phyloP scores from a whole-genome alignment of 768 basidiomycete species.

The Russula abietina region DNA sequence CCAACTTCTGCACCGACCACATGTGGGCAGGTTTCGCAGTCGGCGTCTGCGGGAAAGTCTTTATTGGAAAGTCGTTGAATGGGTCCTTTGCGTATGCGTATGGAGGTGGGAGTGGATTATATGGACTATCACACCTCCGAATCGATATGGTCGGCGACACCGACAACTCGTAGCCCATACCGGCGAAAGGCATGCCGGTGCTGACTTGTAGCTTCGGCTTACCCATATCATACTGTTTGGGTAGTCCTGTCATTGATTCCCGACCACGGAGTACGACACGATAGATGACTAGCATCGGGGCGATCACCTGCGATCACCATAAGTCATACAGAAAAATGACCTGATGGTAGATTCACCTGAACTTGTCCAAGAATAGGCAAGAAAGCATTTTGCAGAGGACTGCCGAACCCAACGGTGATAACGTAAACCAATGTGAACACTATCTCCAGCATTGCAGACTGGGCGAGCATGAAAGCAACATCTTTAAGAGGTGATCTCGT shows the following conservation, averaged over 20 bases:
- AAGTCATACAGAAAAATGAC: too few species aligned
- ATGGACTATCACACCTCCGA: constrained; percentile 1
- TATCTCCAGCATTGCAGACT: constrained; percentile 23
- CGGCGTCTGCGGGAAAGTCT: constrained; percentile 5
- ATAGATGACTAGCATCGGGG: constrained; percentile 23
- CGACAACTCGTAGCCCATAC: neutral
- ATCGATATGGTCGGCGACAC: neutral
- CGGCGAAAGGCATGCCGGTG: neutral
- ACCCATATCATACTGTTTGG: neutral
- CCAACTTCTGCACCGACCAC: neutral
- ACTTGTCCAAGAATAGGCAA: constrained; percentile 24
- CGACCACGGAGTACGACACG: constrained; percentile 20
- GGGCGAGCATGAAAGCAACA: constrained; percentile 9
- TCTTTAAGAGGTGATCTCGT: constrained; percentile 8
- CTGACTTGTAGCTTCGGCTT: neutral
- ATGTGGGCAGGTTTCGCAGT: neutral
- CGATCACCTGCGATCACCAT: constrained; percentile 11
- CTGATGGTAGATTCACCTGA: constrained; percentile 8
- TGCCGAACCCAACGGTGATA: constrained; percentile 19
- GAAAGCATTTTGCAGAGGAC: constrained; percentile 20
- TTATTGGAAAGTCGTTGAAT: neutral
- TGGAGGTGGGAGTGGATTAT: neutral
- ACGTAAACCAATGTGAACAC: constrained; percentile 19
- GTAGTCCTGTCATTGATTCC: constrained; percentile 1
- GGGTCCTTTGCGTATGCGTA: constrained; percentile 2